Base-by-base conservation (phyloP, 371 early-diverging fungal species). In the Furculomyces boomerangus region DNA sequence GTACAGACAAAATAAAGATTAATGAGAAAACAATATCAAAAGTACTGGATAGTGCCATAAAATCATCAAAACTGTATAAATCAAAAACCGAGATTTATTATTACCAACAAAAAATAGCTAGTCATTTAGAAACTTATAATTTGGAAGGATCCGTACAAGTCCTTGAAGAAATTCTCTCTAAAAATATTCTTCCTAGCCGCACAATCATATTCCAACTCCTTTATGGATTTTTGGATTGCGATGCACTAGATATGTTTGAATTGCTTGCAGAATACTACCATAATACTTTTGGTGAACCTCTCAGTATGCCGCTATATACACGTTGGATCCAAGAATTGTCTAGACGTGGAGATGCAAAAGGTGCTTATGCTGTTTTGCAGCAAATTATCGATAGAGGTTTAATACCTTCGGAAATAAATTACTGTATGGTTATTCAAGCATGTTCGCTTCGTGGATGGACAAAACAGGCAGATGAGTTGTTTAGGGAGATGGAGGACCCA, bases 221-320 rank as follows among this genome's bases (percentile, higher is more conserved):
- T 64, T 56, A 54, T 20, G 59, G 61, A 3, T 60, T 68, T n/a
- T 50, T 67, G 22, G 54, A 53, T 14, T 60, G 57, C 30, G 64
- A 66, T 30, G 60, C 63, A 3, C 54, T 67, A 8, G 68, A 67
- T 18, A 52, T 67, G 54, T 67, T 67, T 37, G 69, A 68, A 24
- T 41, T 56, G 0, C 46, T 56, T 27, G 60, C 57, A 24, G 68
- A 57, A 18, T 68, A 57, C 30, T 32, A 62, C 32, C 54, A 60
- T 18, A 55, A 66, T 24, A 43, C 43, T n/a, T 40, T 67, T 5
- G 43, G 47, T 29, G 44, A 50, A 39, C 68, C 68, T 20, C 54
- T 67, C 5, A 60, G 63, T 8, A 31, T 60, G 37, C 60, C 68
- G 13, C 44, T 67, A 25, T 67, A 67, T 54, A 51, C 61, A 13